These are phyloP conservation scores for Sugiyamaella paludigena DNA, from an alignment of 1,139 yeast species.

Conservation along the genomic window DNA sequence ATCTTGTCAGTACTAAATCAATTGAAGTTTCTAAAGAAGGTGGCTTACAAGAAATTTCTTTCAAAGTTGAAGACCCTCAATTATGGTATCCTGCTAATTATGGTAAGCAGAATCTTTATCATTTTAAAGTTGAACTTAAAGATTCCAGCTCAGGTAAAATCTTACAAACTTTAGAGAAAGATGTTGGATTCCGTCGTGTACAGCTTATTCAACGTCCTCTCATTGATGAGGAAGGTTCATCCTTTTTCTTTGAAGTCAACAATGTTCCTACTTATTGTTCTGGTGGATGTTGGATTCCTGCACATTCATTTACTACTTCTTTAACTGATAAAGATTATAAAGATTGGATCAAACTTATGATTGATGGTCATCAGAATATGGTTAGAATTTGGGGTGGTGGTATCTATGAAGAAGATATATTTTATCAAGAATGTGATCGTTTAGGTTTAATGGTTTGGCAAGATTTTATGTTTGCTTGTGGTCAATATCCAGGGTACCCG, in stretches of 20 bases:
- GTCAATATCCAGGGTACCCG: constrained; percentile 44
- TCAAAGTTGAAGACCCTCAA: constrained; percentile 29
- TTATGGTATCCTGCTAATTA: constrained; percentile 47
- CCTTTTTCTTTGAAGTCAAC: constrained; percentile 46
- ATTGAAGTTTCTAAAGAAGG: constrained; percentile 8
- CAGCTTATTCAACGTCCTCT: constrained; percentile 43
- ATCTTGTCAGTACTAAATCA: constrained; percentile 8
- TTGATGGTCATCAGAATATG: constrained; percentile 46
- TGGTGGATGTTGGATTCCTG: constrained; percentile 53
- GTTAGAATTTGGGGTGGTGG: constrained; percentile 54
- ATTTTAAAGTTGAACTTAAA: constrained; percentile 26
- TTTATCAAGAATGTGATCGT: constrained; percentile 46
- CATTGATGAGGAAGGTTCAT: constrained; percentile 38
- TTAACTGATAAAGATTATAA: constrained; percentile 39
- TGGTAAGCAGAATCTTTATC: constrained; percentile 43
- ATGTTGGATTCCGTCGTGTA: constrained; percentile 41
- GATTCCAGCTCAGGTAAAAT: constrained; percentile 2
- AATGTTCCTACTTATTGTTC: constrained; percentile 40
- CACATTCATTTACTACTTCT: constrained; percentile 42
- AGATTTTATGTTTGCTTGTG: constrained; percentile 55
- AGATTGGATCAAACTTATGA: constrained; percentile 39
- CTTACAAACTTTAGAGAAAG: constrained; percentile 16
- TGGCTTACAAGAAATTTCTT: constrained; percentile 10
- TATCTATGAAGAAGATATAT: constrained; percentile 43
- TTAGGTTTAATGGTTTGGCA: constrained; percentile 50